Percentiles rank a stretch among this genome's conserved stretches.
Conservation (phyloP, 768 basidiomycete species). For the Terana coerulea region DNA sequence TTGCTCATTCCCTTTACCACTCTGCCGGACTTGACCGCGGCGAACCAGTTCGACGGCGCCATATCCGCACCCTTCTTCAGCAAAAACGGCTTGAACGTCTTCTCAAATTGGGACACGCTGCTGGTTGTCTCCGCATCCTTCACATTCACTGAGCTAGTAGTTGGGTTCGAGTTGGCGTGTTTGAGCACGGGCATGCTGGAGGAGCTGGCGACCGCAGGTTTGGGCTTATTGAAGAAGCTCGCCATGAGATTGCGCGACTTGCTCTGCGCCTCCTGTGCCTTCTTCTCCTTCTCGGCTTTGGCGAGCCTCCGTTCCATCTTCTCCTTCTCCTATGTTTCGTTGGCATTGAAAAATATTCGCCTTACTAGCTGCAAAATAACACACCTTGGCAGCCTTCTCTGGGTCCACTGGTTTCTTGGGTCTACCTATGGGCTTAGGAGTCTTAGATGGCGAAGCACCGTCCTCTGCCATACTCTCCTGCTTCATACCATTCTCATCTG, state of each 20-base stretch:
- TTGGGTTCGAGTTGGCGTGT: constrained; percentile 15
- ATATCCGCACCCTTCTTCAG: constrained; percentile 70
- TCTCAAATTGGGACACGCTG: constrained; percentile 61
- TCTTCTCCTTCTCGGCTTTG: constrained; percentile 69
- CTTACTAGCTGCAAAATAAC: neutral
- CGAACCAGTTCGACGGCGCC: constrained; percentile 74
- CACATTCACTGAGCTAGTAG: constrained; percentile 22
- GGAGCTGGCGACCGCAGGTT: constrained; percentile 24
- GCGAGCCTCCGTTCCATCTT: constrained; percentile 63
- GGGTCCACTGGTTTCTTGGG: constrained; percentile 52
- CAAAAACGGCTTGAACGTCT: constrained; percentile 74
- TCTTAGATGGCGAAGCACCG: constrained; percentile 4
- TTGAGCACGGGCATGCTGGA: neutral
- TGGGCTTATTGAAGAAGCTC: constrained; percentile 72
- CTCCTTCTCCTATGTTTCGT: constrained; percentile 55
- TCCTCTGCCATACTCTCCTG: constrained; percentile 29
- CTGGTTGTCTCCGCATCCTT: neutral
- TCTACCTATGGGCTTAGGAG: constrained; percentile 30
- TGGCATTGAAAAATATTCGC: neutral
- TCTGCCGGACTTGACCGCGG: constrained; percentile 25
- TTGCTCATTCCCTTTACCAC: constrained; percentile 19
- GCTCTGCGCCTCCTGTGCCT: constrained; percentile 62
- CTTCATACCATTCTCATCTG: constrained; percentile 19
- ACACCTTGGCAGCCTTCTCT: constrained; percentile 57
- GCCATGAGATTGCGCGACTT: constrained; percentile 76